Conservation (phyloP, 2,329 filamentous ascomycete genomes). For the Penicillium sp. region DNA sequence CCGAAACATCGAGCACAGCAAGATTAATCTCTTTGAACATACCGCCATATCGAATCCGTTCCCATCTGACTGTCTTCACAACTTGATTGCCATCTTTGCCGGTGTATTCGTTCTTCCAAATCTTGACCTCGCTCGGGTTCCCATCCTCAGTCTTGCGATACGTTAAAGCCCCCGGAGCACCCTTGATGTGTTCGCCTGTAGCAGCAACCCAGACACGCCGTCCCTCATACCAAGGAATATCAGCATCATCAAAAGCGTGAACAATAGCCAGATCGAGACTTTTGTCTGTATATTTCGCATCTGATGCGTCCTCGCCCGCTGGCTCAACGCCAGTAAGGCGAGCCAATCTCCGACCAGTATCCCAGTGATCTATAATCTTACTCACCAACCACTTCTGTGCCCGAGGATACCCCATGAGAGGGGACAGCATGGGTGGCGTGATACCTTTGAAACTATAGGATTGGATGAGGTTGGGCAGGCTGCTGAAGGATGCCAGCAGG, state of each 20-base stretch:
- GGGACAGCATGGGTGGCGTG: conserved; percentile 71
- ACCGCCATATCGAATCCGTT: conserved; percentile 46
- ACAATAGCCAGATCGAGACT: conserved; percentile 67
- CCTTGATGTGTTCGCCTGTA: conserved; percentile 29
- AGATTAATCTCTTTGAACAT: conserved; percentile 17
- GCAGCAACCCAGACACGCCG: conserved; percentile 41
- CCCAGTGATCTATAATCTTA: conserved; percentile 78
- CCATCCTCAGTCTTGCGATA: conserved; percentile 30
- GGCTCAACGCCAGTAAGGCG: conserved; percentile 37
- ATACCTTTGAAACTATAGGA: conserved; percentile 77
- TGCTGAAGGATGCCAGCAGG: conserved; percentile 76
- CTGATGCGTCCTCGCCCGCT: conserved; percentile 45
- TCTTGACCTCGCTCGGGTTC: conserved; percentile 34
- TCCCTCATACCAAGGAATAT: conserved; percentile 68
- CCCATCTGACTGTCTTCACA: conserved; percentile 45
- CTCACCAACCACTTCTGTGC: conserved; percentile 61
- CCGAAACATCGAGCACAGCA: not conserved
- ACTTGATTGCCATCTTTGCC: conserved; percentile 15
- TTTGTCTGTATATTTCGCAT: conserved; percentile 53
- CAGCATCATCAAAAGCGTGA: conserved; percentile 76
- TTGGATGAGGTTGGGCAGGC: conserved; percentile 68
- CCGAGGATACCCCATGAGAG: conserved; percentile 65
- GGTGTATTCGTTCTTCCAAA: conserved; percentile 38
- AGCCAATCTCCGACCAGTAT: conserved; percentile 64
- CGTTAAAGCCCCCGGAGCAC: conserved; percentile 29